A percentile compares a stretch with the other conserved stretches of the same genome.
Evolutionary conservation across 495 filamentous ascomycete genomes (phyloP).

Genomic region (Xylaria venustula): DNA sequence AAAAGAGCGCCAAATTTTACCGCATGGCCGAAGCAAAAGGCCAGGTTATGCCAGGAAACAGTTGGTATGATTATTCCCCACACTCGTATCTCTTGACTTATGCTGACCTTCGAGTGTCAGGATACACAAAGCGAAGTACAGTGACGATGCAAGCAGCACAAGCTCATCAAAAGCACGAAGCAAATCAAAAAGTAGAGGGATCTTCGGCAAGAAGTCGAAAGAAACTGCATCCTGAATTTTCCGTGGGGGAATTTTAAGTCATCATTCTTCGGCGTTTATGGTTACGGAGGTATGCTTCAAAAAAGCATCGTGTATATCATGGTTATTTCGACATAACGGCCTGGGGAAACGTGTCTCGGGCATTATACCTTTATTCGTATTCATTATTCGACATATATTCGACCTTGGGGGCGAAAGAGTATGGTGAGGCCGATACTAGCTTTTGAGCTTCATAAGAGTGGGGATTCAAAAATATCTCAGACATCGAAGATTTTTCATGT

Average conservation of each 20-base stretch:
- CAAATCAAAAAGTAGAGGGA: conserved; percentile 45
- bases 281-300: conserved; percentile 4
- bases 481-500: conserved; percentile 1
- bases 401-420: not conserved
- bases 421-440: not conserved
- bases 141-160: conserved; percentile 51
- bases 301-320: conserved; percentile 16
- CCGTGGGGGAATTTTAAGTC: not conserved
- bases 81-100: not conserved
- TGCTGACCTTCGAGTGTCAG: conserved; percentile 43
- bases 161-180: conserved; percentile 38
- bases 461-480: not conserved
- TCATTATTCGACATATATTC: conserved; percentile 6
- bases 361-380: conserved; percentile 9
- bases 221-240: conserved; percentile 8
- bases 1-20: conserved; percentile 90
- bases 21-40: conserved; percentile 87
- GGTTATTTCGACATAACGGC: conserved; percentile 10
- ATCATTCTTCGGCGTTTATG: conserved; percentile 13
- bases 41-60: conserved; percentile 96
- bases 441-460: conserved; percentile 4
- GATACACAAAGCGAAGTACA: conserved; percentile 94
- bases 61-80: conserved; percentile 65
- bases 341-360: not conserved
- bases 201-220: conserved; percentile 39